Evolutionary conservation across 2,329 filamentous ascomycete genomes (phyloP).

Genomic region (Fusarium sp.): DNA sequence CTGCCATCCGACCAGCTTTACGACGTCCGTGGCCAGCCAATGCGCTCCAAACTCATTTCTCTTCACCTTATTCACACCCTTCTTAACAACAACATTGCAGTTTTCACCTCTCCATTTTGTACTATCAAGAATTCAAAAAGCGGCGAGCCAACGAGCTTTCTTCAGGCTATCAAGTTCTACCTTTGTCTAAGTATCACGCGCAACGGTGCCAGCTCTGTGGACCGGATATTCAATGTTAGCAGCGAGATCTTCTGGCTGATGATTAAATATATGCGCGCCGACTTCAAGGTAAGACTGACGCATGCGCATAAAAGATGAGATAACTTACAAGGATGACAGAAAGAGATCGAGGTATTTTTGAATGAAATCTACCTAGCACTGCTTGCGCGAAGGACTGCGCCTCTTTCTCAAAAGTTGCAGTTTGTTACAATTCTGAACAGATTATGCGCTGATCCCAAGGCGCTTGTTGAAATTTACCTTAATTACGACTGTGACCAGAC

Average conservation of each 20-base stretch:
- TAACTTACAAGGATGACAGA: slow-evolving; percentile 59
- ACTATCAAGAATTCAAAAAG: slow-evolving; percentile 92
- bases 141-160: slow-evolving; percentile 87
- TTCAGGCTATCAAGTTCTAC: slow-evolving; percentile 97
- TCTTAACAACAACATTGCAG: slow-evolving; percentile 89
- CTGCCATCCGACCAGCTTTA: slow-evolving; percentile 90
- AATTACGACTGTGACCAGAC: slow-evolving; percentile 98
- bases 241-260: slow-evolving; percentile 99
- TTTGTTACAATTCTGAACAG: slow-evolving; percentile 88
- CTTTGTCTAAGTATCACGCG: slow-evolving; percentile 93
- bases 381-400: slow-evolving; percentile 85
- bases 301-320: not conserved
- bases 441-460: slow-evolving; percentile 84
- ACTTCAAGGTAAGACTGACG: slow-evolving; percentile 76
- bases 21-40: slow-evolving; percentile 91
- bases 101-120: slow-evolving; percentile 91
- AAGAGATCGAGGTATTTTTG: slow-evolving; percentile 97
- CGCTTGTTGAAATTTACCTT: slow-evolving; percentile 92
- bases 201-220: slow-evolving; percentile 93
- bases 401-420: slow-evolving; percentile 89
- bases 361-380: slow-evolving; percentile 97
- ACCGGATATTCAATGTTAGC: slow-evolving; percentile 92
- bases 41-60: slow-evolving; percentile 96
- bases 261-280: slow-evolving; percentile 90
- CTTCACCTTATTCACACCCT: slow-evolving; percentile 95